phyloP scores from a whole-genome alignment of 345 rosid species.

The Aquilaria sinensis region DNA sequence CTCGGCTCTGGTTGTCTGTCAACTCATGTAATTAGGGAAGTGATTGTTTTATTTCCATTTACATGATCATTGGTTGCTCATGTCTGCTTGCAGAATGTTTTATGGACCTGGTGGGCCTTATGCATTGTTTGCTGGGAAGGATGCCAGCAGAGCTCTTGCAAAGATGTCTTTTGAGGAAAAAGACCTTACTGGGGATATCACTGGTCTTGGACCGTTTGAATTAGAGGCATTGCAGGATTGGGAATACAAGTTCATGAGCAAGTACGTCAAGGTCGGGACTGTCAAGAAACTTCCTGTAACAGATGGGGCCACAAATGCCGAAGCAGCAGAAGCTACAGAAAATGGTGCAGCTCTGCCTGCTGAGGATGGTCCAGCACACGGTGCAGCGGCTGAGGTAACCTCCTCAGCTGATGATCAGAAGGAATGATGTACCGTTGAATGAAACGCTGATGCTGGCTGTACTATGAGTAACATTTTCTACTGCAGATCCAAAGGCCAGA shows the following conservation, averaged over 20 bases:
- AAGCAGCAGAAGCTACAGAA: conserved; percentile 33
- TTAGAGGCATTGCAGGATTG: conserved; percentile 97
- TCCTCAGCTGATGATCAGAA: conserved; percentile 25
- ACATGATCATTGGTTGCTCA: not conserved
- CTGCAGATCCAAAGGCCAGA: not conserved
- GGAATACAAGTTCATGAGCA: conserved; percentile 99
- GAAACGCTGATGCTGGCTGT: not conserved
- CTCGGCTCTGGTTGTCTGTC: not conserved
- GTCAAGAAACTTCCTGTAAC: conserved; percentile 47
- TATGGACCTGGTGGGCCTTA: conserved; percentile 99
- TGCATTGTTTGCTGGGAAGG: conserved; percentile 93
- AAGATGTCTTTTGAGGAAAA: conserved; percentile 97
- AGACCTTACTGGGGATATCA: conserved; percentile 85
- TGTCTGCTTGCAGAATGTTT: conserved; percentile 63
- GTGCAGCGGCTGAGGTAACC: conserved; percentile 16
- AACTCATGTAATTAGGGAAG: not conserved
- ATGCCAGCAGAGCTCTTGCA: conserved; percentile 99
- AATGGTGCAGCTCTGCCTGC: conserved; percentile 31
- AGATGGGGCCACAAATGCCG: conserved; percentile 30
- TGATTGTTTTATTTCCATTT: not conserved
- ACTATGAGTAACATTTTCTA: not conserved
- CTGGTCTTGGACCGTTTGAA: conserved; percentile 94
- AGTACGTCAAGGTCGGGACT: conserved; percentile 86
- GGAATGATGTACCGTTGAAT: conserved; percentile 17
- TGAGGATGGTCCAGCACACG: conserved; percentile 40